A percentile compares a stretch with the other conserved stretches of the same genome.
Evolutionary conservation across 1,284 basidiomycete species (phyloP).

Genomic region (Stereum hirsutum): DNA sequence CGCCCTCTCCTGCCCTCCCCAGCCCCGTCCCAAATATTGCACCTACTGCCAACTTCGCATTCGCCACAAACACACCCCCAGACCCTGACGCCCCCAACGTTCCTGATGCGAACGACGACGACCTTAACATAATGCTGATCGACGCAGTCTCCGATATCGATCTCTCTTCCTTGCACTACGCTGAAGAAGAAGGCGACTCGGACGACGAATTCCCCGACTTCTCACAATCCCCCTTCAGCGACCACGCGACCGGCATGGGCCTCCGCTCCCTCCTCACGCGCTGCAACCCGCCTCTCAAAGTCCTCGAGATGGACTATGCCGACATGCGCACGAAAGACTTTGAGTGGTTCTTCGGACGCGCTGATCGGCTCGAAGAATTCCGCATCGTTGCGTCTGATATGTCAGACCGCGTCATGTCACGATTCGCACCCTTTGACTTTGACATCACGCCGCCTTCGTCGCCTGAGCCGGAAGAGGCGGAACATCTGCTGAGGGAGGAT

Average conservation of each 20-base stretch:
- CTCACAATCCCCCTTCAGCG: slow-evolving; percentile 66
- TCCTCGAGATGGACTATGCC: slow-evolving; percentile 68
- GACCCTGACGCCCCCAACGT: background rate
- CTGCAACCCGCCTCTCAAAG: slow-evolving; percentile 46
- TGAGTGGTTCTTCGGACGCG: slow-evolving; percentile 47
- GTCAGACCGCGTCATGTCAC: slow-evolving; percentile 56
- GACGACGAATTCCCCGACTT: slow-evolving; percentile 65
- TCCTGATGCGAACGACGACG: background rate
- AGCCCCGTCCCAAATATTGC: too few species aligned
- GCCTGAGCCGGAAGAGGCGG: slow-evolving; percentile 6
- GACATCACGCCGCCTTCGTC: background rate
- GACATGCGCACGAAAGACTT: slow-evolving; percentile 78
- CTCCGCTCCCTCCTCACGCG: slow-evolving; percentile 50
- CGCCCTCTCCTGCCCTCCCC: too few species aligned
- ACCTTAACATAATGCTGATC: background rate
- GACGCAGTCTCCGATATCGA: slow-evolving; percentile 9
- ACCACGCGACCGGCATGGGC: slow-evolving; percentile 73
- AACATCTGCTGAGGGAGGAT: background rate
- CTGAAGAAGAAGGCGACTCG: slow-evolving; percentile 47
- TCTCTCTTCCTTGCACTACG: slow-evolving; percentile 6
- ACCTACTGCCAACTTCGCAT: too few species aligned
- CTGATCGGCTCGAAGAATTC: slow-evolving; percentile 47
- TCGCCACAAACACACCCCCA: too few species aligned
- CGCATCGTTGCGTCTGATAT: slow-evolving; percentile 69
- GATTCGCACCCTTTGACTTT: slow-evolving; percentile 34